Percentiles rank a stretch among this genome's conserved stretches.
phyloP scores from a whole-genome alignment of 805 yeast genomes.

The Wickerhamomyces rabaulensis region DNA sequence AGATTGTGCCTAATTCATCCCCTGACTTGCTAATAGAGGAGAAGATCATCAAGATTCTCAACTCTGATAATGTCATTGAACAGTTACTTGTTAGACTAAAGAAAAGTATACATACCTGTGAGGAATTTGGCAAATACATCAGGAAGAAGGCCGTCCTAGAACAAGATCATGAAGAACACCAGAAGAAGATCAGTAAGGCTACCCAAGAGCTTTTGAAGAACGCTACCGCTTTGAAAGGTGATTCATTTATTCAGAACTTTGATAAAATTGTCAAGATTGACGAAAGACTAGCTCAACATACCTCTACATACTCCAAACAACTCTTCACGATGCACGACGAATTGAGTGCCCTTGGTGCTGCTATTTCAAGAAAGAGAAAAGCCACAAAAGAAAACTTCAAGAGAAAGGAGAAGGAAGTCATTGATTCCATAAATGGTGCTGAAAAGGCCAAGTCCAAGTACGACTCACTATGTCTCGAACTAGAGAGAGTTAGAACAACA shows the following conservation, averaged over 20 bases:
- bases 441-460: conserved; percentile 84
- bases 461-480: conserved; percentile 75
- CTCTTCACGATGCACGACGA: conserved; percentile 85
- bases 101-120: conserved; percentile 75
- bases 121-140: conserved; percentile 75
- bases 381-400: conserved; percentile 74
- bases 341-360: conserved; percentile 59
- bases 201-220: conserved; percentile 45
- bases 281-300: conserved; percentile 68
- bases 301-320: conserved; percentile 71
- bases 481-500: conserved; percentile 71
- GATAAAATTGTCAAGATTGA: conserved; percentile 71
- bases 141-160: conserved; percentile 75
- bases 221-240: conserved; percentile 42
- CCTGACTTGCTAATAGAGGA: conserved; percentile 42
- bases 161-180: conserved; percentile 70
- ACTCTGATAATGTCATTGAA: conserved; percentile 74
- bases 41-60: conserved; percentile 45
- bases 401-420: conserved; percentile 76
- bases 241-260: conserved; percentile 61
- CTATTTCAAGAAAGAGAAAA: conserved; percentile 72
- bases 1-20: conserved; percentile 24
- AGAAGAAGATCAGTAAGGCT: conserved; percentile 63
- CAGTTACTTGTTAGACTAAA: conserved; percentile 68
- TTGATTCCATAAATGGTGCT: conserved; percentile 76